Evolutionary conservation across 257 asterid species (phyloP), one percentile per base, ranked within the genome.

Genomic region (Solanum arcanum): DNA sequence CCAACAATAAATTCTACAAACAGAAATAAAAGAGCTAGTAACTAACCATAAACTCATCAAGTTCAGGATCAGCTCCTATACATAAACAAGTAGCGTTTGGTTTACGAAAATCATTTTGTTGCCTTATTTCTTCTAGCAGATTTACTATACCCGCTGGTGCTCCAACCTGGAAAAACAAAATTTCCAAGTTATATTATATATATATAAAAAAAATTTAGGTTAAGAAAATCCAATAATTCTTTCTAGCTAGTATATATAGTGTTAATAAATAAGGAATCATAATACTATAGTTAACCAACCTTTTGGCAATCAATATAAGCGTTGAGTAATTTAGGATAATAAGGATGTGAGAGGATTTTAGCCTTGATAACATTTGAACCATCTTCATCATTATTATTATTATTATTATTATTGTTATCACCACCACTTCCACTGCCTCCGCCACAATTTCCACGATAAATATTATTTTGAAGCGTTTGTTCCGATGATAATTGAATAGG

Each of bases 251-350:
- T 33, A 33, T 33, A 33, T 33, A 9, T 41, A 41, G 3, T 41
- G 42, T 39, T 39, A 7, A 39, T 39, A 39, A 39, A 39, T 39
- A 7, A 14, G 39, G 44, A 7, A 8, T 33, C 35, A 33, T 33
- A 33, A 33, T 35, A 41, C 2, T 2, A 41, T 41, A 18, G 1
- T 37, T 27, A 85, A 92, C 39, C 39, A 37, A 37, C 93, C 94
- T 91, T 92, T 73, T 89, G 93, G 88, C 94, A 92, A 60, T 92
- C 93, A 29, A 92, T 88, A 89, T 92, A 91, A 52, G 94, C 94
- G 41, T 89, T 72, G 21, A 92, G 89, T 46, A 92, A 88, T 69
- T 88, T 91, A 1, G 91, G 92, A 72, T 91, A 92, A 9, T 83
- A 91, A 77, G 94, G 94, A 88, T 92, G 94, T 35, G 91, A 90